Evolutionary conservation across 1,139 yeast genomes (phyloP).

Genomic region (Nematodospora anomalae): DNA sequence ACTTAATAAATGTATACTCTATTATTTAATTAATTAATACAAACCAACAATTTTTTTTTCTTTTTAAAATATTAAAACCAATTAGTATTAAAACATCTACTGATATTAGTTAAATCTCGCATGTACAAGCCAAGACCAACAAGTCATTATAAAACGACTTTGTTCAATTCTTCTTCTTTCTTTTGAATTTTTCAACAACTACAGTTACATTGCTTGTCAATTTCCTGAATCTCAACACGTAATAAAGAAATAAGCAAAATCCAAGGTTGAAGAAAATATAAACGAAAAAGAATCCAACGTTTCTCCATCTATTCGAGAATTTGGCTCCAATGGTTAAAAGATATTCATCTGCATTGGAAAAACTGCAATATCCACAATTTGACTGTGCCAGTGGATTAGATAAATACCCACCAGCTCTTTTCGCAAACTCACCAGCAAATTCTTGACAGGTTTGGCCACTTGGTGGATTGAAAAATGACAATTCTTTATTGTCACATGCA

Average conservation of each 20-base stretch:
- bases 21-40: no score
- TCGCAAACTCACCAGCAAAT: constrained; percentile 36
- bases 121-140: no score
- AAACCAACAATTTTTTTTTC: no score
- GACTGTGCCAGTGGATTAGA: constrained; percentile 51
- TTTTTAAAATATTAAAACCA: no score
- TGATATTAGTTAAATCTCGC: no score
- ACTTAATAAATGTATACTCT: no score
- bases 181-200: constrained; percentile 7
- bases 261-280: constrained; percentile 54
- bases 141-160: no score
- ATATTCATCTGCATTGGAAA: constrained; percentile 53
- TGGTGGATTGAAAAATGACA: constrained; percentile 55
- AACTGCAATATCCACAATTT: constrained; percentile 60
- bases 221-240: constrained; percentile 20
- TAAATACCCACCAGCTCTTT: constrained; percentile 49
- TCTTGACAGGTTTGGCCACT: constrained; percentile 58
- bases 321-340: constrained; percentile 44
- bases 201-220: constrained; percentile 8
- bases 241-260: constrained; percentile 23
- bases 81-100: no score
- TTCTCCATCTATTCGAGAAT: constrained; percentile 60
- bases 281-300: constrained; percentile 59
- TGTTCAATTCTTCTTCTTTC: constrained; percentile 12
- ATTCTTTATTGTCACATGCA: constrained; percentile 52